A percentile compares a stretch with the other conserved stretches of the same genome.
These are phyloP conservation scores for Chionographis japonica DNA, from an alignment of 106 monocot species.

Conservation along the genomic window DNA sequence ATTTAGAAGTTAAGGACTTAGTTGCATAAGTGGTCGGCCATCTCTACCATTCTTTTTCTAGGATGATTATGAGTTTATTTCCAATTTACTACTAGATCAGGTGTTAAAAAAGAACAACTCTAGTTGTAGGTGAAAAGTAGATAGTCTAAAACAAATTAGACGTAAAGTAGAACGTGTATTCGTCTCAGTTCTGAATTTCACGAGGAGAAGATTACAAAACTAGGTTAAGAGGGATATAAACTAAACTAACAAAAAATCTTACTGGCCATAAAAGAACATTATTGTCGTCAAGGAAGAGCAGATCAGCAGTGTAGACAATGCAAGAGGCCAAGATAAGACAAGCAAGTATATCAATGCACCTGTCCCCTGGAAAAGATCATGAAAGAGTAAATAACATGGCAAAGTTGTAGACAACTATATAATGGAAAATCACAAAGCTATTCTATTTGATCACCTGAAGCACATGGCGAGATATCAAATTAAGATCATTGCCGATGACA, in stretches of 20 bases:
- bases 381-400: constrained; percentile 3
- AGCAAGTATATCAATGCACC: constrained; percentile 78
- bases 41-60: no score
- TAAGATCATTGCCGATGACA: constrained; percentile 93
- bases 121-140: no score
- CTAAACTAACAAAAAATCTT: constrained; percentile 7
- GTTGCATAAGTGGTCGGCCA: no score
- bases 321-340: constrained; percentile 85
- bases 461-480: constrained; percentile 74
- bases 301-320: constrained; percentile 60
- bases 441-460: constrained; percentile 59
- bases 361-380: constrained; percentile 46
- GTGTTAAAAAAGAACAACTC: no score
- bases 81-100: no score
- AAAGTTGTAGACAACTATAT: neutral
- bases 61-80: no score
- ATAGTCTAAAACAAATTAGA: no score
- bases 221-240: no score
- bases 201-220: no score
- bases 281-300: constrained; percentile 54
- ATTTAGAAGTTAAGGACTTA: no score
- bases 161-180: no score
- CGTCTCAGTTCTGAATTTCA: no score
- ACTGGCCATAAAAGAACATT: constrained; percentile 75
- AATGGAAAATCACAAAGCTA: neutral